Base-by-base conservation (phyloP, 768 basidiomycete species). In the Leccinum subgranulosum region DNA sequence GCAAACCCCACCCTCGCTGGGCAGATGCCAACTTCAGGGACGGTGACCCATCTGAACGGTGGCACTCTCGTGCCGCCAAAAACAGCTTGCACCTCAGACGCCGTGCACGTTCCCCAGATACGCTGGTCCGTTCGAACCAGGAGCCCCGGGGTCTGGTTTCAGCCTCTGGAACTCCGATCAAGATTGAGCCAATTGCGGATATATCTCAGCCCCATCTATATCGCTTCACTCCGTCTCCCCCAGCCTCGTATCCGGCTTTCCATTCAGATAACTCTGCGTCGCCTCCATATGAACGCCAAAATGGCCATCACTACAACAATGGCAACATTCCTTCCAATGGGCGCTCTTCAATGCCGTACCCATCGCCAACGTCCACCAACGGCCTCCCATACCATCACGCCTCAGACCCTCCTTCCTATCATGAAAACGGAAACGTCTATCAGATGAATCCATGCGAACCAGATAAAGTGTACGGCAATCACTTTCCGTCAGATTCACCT, bases 1-100 rank as follows among this genome's bases (percentile, higher is more conserved):
- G 90, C 61, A 92, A 92, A 71, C 90, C 90, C 11, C 90, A 92
- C 71, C 90, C 90, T 49, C 85, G 89, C 36, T 92, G 90, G 90
- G 88, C 90, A 10, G 88, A 91, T 63, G 81, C 79, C 66, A 86
- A 78, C 74, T 89, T 88, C 72, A 83, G 88, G 55, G 87, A 90
- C 63, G 88, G 87, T 19, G 90, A 91, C 70, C 83, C 88, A 4
- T 85, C 84, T 63, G 90, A 91, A 75, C 88, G 90, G 68, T 92
- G 90, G 90, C 90, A 92, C 70, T 91, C 90, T 14, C 83, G 90
- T 43, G 88, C 90, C 3, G 82, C 86, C 8, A 88, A 90, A 69
- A 87, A 86, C 65, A 70, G 77, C 12, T 70, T 82, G 8, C 67
- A 80, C 46, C 66, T 74, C 33, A 80, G 80, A 67, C 73, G 74